phyloP scores from a whole-genome alignment of 1,139 yeast species.

The Meyerozyma elateridarum region DNA sequence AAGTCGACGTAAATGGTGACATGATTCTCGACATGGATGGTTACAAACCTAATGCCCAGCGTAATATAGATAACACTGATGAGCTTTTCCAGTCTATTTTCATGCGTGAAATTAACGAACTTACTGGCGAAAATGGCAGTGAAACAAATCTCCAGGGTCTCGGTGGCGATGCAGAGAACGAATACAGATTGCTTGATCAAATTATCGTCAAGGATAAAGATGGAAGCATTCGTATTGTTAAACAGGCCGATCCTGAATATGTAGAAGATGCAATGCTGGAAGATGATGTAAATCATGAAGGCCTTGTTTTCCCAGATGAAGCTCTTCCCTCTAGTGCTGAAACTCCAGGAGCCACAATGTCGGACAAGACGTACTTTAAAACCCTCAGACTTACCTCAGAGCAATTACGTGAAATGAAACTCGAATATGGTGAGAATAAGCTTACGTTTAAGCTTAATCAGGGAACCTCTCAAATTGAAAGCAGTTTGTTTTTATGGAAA shows the following conservation, averaged over 20 bases:
- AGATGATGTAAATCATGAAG: constrained; percentile 10
- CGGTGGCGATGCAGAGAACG: constrained; percentile 21
- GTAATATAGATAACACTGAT: constrained; percentile 65
- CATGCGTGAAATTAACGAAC: constrained; percentile 45
- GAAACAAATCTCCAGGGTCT: constrained; percentile 14
- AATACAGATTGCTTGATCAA: constrained; percentile 28
- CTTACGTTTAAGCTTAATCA: constrained; percentile 74
- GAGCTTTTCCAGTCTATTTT: constrained; percentile 68
- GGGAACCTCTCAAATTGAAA: constrained; percentile 71
- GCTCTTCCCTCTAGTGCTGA: constrained; percentile 10
- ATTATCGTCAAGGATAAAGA: constrained; percentile 52
- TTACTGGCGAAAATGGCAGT: constrained; percentile 16
- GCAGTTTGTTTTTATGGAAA: constrained; percentile 82
- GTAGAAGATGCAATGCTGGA: constrained; percentile 4
- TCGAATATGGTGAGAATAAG: constrained; percentile 76
- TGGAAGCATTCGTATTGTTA: constrained; percentile 63
- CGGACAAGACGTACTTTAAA: constrained; percentile 60
- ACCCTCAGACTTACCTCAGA: constrained; percentile 90
- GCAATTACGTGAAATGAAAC: constrained; percentile 68
- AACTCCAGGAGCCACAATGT: constrained; percentile 5
- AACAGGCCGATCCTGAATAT: constrained; percentile 7
- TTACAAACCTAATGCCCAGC: constrained; percentile 76
- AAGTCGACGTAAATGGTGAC: constrained; percentile 86
- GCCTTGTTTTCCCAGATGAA: constrained; percentile 13
- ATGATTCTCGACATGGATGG: constrained; percentile 93